Base-by-base conservation (phyloP, 768 basidiomycete genomes). In the Omphalotus guepiniiformis region DNA sequence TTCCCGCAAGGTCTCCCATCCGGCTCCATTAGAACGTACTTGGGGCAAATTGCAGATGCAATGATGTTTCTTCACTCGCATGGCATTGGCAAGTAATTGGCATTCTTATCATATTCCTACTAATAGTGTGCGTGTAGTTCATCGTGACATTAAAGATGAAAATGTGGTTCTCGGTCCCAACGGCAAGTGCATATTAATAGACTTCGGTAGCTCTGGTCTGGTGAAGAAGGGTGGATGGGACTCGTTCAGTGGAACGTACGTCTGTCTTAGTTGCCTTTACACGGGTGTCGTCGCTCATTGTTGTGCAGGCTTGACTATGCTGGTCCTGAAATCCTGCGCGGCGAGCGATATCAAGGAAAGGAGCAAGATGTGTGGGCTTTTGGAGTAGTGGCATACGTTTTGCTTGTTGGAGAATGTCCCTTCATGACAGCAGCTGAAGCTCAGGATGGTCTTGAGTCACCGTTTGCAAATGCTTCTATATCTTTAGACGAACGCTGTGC, bases 321-420 rank as follows among this genome's bases (percentile, higher is more conserved):
- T 13, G 91, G 89, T 7, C 96, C 95, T 30, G 95, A 99, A 65
- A 98, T 99, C 48, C 68, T 99, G 25, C 83, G 92, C 15, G 95
- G 95, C 3, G 93, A 96, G 62, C 80, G 89, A 41, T 99, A 99
- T 63, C 78, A 88, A 53, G 96, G 95, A 28, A 94, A 93, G 60
- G 93, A 95, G 62, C 94, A 97, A 65, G 95, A 99, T 56, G 88
- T 97, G 2, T 99, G 95, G 94, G 95, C 95, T 0, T 89, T 95
- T 51, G 95, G 95, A 12, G 93, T 98, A 19, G 92, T 99, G 18
- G 93, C 85, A 11, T 99, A 93, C 63, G 95, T 99, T 47, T 79
- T 99, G 52, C 77, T 98, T 15, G 79, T 86, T 18, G 91, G 92
- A 5, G 92, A 95, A 69, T 94, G 92, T 59, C 91, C 91, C 1